Evolutionary conservation across 768 basidiomycete species (phyloP), one percentile per base, ranked within the genome.

Genomic region (Phylloporus arenicola): DNA sequence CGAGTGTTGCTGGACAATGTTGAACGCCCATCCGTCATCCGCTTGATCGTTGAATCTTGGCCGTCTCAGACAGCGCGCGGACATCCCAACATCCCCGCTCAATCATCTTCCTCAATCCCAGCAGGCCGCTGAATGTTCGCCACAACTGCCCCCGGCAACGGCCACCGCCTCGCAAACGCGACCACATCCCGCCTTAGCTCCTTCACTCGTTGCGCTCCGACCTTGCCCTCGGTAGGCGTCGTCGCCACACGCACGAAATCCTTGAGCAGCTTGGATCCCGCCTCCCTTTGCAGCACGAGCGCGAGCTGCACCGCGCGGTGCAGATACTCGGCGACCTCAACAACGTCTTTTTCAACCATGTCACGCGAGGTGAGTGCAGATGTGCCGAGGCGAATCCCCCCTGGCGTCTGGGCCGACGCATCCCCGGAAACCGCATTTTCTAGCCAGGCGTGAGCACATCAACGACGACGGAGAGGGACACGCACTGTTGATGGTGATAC

Each of bases 391-490:
- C 96, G 92, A 65, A 99, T 94, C 58, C 96, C 96, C 59, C 95
- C 96, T 41, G 95, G 95, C 1, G 88, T 88, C 68, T 92, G 90
- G 1, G 95, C 96, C 45, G 92, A 95, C 37, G 86, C 86, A 70
- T 97, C 95, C 59, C 94, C 95, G 27, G 92, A 93, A 43, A 98
- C 95, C 42, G 94, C 92, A 70, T 98, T 98, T 74, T 97, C 88
- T 89, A 42, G 13, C 42, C 19, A 10, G 27, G 8, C 4, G 44
- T 22, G 24, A 14, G 20, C 19, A 13, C 49, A 11, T 42, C 27
- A 3, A 37, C 20, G 16, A n/a, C 10, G 41, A 56, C 14, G 43
- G 45, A 5, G 25, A 44, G 47, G 13, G 22, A 43, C 30, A 71
- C 87, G 60, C 58, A 91, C 89, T 92, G 76, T 93, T 92, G 72